Conservation (phyloP, 164 flowering plant genomes). For the Tinospora cordifolia region DNA sequence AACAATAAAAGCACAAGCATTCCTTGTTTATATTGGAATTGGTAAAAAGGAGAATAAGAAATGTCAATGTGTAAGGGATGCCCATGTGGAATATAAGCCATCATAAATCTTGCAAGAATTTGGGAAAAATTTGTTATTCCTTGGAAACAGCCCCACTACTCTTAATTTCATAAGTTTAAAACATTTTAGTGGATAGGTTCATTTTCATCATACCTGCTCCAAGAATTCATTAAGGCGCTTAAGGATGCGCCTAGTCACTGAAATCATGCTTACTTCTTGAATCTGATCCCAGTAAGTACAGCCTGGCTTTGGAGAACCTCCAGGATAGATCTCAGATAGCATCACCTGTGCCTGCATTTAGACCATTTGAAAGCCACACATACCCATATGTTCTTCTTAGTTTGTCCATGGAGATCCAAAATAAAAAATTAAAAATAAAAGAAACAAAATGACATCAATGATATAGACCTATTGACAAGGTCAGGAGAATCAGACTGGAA, state of each 20-base stretch:
- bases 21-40: neutral
- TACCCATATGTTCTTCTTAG: neutral
- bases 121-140: neutral
- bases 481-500: neutral
- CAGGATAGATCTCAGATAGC: slow-evolving; percentile 97
- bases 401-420: neutral
- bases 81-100: too few species aligned
- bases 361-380: neutral
- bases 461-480: neutral
- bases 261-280: slow-evolving; percentile 71
- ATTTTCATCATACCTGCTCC: slow-evolving; percentile 53
- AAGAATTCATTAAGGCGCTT: slow-evolving; percentile 70
- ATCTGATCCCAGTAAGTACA: slow-evolving; percentile 94
- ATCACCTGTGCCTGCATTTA: slow-evolving; percentile 72
- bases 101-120: too few species aligned
- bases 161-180: neutral
- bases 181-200: neutral
- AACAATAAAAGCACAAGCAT: neutral
- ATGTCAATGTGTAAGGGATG: neutral
- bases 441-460: neutral
- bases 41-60: neutral
- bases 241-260: slow-evolving; percentile 70
- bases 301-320: slow-evolving; percentile 82
- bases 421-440: neutral
- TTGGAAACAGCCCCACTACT: neutral